phyloP scores from a whole-genome alignment of 129 eudicot genomes.

The Chrysanthemum seticuspe region DNA sequence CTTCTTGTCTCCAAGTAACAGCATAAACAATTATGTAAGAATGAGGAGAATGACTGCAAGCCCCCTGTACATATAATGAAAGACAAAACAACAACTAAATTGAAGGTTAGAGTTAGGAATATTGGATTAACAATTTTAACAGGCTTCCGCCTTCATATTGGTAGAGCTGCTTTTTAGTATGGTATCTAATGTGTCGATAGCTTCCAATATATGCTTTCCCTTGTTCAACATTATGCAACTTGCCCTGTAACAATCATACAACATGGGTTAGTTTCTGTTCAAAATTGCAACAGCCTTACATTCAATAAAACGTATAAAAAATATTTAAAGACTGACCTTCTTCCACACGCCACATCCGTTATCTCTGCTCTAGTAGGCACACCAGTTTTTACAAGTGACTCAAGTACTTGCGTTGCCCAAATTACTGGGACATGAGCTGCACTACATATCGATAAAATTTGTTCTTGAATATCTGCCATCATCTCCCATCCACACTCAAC shows the following conservation, averaged over 20 bases:
- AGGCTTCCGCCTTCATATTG: too few relatives aligned
- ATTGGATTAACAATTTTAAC: too few relatives aligned
- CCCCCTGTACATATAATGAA: too few relatives aligned
- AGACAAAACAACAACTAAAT: too few relatives aligned
- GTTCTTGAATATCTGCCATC: conserved; percentile 70
- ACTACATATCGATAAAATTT: conserved; percentile 55
- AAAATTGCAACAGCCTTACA: neutral
- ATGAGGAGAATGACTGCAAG: too few relatives aligned
- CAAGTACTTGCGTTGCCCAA: conserved; percentile 81
- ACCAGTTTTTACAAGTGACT: conserved; percentile 72
- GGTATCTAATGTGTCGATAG: conserved; percentile 57
- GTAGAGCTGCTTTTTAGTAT: conserved; percentile 27
- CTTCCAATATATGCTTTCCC: conserved; percentile 64
- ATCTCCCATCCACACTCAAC: conserved; percentile 89
- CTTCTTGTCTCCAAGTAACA: too few relatives aligned
- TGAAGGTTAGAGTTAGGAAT: too few relatives aligned
- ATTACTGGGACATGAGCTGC: conserved; percentile 82
- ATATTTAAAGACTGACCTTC: conserved; percentile 42
- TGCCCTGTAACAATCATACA: conserved; percentile 46
- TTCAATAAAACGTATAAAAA: neutral
- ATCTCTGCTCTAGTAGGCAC: conserved; percentile 83
- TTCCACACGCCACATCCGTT: conserved; percentile 72
- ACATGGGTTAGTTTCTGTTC: neutral
- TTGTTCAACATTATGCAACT: conserved; percentile 87
- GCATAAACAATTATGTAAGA: too few relatives aligned